Percentiles rank a stretch among this genome's conserved stretches.
phyloP scores from a whole-genome alignment of 257 asterid genomes.

The Schizonepeta tenuifolia region DNA sequence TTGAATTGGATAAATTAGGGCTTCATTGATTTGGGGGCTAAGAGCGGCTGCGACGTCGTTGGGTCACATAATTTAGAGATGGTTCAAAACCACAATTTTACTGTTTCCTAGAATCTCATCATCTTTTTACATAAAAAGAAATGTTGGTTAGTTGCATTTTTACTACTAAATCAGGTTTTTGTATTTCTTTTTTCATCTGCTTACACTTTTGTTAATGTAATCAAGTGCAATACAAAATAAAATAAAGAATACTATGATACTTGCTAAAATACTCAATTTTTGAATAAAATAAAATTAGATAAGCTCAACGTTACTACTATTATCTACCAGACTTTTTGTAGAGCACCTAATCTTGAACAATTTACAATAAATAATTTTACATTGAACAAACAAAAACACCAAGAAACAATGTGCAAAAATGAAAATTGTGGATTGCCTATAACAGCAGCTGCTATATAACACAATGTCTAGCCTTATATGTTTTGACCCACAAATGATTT shows the following conservation, averaged over 20 bases:
- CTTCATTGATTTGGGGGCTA: slow-evolving; percentile 16
- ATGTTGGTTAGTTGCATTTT: neutral
- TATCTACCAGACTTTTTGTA: neutral
- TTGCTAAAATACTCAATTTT: neutral
- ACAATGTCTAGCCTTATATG: neutral
- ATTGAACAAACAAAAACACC: neutral
- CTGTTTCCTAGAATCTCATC: too few species aligned
- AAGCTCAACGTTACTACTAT: neutral
- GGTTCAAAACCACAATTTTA: too few species aligned
- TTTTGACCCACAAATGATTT: neutral
- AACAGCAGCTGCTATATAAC: neutral
- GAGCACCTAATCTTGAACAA: neutral
- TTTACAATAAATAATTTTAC: neutral
- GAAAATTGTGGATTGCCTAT: slow-evolving; percentile 9
- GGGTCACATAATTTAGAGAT: neutral
- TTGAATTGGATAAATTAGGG: slow-evolving; percentile 36
- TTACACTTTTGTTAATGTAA: neutral
- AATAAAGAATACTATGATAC: neutral
- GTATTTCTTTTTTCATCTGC: neutral
- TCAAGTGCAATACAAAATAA: neutral
- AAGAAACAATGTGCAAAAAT: slow-evolving; percentile 13
- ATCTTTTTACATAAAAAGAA: neutral
- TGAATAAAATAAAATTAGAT: neutral
- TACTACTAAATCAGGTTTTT: neutral
- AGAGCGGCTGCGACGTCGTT: slow-evolving; percentile 23